Evolutionary conservation across 2,329 filamentous ascomycete genomes (phyloP).

Genomic region (Diaporthe destruens): DNA sequence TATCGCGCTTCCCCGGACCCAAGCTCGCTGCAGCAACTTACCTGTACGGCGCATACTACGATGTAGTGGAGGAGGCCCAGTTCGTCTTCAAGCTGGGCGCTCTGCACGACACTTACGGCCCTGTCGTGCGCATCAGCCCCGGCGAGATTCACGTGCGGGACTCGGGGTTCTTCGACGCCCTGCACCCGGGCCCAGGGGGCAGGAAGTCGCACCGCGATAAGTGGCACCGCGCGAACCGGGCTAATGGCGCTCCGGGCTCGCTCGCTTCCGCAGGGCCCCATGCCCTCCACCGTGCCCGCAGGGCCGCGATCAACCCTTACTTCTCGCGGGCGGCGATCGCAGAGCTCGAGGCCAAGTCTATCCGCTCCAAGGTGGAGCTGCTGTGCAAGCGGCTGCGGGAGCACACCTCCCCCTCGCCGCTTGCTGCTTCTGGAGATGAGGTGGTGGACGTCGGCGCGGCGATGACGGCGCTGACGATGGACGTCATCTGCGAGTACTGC

Average conservation of each 20-base stretch:
- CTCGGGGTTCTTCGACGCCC: constrained; percentile 5
- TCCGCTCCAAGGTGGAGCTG: background rate
- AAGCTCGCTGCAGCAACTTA: constrained; percentile 15
- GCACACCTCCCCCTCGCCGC: background rate
- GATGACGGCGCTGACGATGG: constrained; percentile 5
- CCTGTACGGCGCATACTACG: constrained; percentile 15
- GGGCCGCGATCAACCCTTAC: constrained; percentile 12
- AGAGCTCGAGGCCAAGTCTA: constrained; percentile 6
- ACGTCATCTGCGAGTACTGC: constrained; percentile 18
- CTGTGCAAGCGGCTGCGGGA: background rate
- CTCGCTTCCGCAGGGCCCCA: constrained; percentile 1
- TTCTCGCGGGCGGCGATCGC: constrained; percentile 27
- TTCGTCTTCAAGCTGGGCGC: constrained; percentile 1
- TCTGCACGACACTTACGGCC: constrained; percentile 29
- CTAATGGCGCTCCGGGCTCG: background rate
- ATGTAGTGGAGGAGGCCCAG: background rate
- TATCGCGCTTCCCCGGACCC: constrained; percentile 19
- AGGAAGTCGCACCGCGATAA: constrained; percentile 16
- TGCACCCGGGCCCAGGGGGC: constrained; percentile 6
- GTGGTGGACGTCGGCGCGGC: constrained; percentile 16
- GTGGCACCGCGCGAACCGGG: background rate
- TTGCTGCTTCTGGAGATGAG: background rate
- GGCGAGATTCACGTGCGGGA: constrained; percentile 31
- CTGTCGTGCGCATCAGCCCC: constrained; percentile 32
- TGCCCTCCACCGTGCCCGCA: constrained; percentile 17